Percentiles rank a stretch among this genome's conserved stretches.
Conservation (phyloP, 306 rosid genomes). For the Begonia masoniana region DNA sequence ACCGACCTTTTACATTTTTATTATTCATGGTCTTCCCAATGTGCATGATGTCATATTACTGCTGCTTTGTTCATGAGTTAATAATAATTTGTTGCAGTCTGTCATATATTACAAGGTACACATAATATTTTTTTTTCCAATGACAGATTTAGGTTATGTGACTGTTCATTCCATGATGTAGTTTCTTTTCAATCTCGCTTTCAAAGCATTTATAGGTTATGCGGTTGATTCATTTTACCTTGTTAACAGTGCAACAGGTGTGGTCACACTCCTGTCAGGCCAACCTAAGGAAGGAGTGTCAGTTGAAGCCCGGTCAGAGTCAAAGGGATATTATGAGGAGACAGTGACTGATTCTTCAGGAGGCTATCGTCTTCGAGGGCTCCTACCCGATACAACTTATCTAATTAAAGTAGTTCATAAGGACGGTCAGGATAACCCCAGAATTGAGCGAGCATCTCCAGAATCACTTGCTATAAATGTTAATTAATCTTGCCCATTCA, state of each 20-base stretch:
- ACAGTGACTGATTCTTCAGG: constrained; percentile 83
- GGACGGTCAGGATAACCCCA: constrained; percentile 36
- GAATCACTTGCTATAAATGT: constrained; percentile 56
- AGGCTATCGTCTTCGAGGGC: constrained; percentile 82
- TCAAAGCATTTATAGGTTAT: constrained; percentile 1
- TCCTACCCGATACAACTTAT: constrained; percentile 75
- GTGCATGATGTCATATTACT: no score
- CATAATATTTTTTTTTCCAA: no score
- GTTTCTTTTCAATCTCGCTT: no score
- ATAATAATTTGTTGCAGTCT: no score
- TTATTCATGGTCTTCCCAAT: no score
- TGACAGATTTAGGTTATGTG: no score
- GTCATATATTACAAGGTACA: no score
- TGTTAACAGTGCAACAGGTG: constrained; percentile 67
- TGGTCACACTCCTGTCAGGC: constrained; percentile 68
- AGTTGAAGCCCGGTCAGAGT: constrained; percentile 84
- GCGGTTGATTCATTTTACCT: constrained; percentile 20
- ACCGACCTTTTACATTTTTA: no score
- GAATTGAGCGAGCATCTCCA: constrained; percentile 91
- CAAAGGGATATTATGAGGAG: constrained; percentile 90
- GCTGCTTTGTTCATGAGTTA: no score
- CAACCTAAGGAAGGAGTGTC: constrained; percentile 91
- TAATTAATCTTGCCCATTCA: constrained; percentile 6
- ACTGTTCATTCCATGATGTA: no score
- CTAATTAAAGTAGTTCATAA: constrained; percentile 56